Evolutionary conservation across 78 protist genomes (phyloP), one percentile per base, ranked within the genome.

Genomic region (Dictyostelium intermedium): DNA sequence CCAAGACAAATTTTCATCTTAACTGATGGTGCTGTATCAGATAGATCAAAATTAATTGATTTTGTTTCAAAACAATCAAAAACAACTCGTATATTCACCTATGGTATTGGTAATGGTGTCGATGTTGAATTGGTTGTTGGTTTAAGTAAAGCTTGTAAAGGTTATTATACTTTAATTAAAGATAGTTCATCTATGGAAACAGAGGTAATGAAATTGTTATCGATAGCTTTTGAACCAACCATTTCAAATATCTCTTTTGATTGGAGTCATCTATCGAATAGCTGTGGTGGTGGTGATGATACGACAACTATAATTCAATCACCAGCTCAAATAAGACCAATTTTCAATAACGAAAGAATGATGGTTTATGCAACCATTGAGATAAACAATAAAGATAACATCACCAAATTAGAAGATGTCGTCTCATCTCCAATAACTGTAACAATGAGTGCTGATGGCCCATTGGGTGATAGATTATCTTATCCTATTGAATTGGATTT

Each of bases 61-160:
- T 74, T 25, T 10, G 97, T 87, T 34, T 72, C 47, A 34, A 83
- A 73, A 32, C 87, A 92, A 34, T 25, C 92, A 66, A 10, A 39
- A 4, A 27, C 83, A 27, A 92, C 96, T 35, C 43, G 96, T 30
- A 84, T 92, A 0, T 92, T 92, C 27, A 92, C 96, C 5, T 77
- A 74, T 80, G 96, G 96, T 8, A 92, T 92, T 69, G 96, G 96
- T 27, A 9, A 41, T 39, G 78, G 96, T 77, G 96, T 92, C 2
- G 96, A 92, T 73, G 69, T 20, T 27, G 56, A 84, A 37, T 63
- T 92, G 83, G 96, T 92, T 10, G 70, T 69, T 66, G 96, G 91
- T 72, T 27, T 92, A 14, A 80, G 92, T 23, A 53, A 84, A 56
- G 91, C 91, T 10, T 80, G 91, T 37, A 74, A 60, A 69, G 96